Percentiles rank a stretch among this genome's conserved stretches.
Evolutionary conservation across 192 early-diverging fungal genomes (phyloP).

Genomic region (Paraglomus occultum): DNA sequence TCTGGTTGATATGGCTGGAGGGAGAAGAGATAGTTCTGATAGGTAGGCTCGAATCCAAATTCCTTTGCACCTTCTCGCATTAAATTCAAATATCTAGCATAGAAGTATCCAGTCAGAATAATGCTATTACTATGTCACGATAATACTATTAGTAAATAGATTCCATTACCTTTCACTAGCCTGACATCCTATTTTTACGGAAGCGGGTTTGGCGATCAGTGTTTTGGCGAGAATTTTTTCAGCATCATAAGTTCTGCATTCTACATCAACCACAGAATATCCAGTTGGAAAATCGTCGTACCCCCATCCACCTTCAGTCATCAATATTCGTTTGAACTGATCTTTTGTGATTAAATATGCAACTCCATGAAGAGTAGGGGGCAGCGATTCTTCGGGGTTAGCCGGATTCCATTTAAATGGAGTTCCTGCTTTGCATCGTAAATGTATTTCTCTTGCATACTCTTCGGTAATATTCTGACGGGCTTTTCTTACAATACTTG

Average conservation of each 20-base stretch:
- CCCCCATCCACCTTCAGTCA: slow-evolving; percentile 37
- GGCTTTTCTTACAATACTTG: slow-evolving; percentile 32
- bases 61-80: slow-evolving; percentile 33
- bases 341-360: slow-evolving; percentile 33
- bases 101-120: neutral
- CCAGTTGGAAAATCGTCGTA: slow-evolving; percentile 35
- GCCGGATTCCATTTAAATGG: slow-evolving; percentile 36
- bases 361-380: slow-evolving; percentile 38
- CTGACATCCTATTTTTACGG: slow-evolving; percentile 33
- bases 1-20: slow-evolving; percentile 32
- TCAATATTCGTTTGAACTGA: slow-evolving; percentile 30
- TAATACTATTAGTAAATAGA: neutral
- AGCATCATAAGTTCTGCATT: slow-evolving; percentile 27
- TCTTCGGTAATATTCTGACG: slow-evolving; percentile 11
- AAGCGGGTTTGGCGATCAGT: slow-evolving; percentile 29
- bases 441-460: slow-evolving; percentile 36
- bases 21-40: slow-evolving; percentile 33
- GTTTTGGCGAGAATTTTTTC: slow-evolving; percentile 32
- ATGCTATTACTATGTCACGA: too few species aligned
- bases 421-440: slow-evolving; percentile 28
- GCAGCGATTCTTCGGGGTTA: slow-evolving; percentile 30
- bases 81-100: slow-evolving; percentile 34
- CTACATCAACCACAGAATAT: slow-evolving; percentile 39
- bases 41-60: slow-evolving; percentile 31
- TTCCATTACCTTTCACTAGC: slow-evolving; percentile 10